Base-by-base conservation (phyloP, 805 yeast genomes). In the Millerago galiae region DNA sequence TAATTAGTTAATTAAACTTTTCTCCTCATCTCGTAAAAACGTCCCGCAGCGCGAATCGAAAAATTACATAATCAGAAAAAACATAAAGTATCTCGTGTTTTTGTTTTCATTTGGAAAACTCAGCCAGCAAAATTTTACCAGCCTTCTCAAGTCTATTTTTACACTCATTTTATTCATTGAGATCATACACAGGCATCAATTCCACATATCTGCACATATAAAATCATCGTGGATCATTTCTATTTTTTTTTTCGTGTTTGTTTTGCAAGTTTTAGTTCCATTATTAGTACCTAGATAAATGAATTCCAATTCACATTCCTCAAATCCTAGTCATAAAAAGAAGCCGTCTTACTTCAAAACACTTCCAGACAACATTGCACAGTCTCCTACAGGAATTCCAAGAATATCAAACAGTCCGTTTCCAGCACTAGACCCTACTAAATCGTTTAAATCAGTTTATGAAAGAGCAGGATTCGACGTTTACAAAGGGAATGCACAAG, bases 381-480 rank as follows among this genome's bases (percentile, higher is more conserved):
- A 46, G 16, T 49, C 58, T 0, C 59, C 60, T 5, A 44, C 54
- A 1, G 60, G 60, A 3, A 47, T 56, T 11, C 26, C 50, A 9
- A 49, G 55, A 45, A 58, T 67, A 41, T 61, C 64, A 24, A 67
- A 65, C 40, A 62, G 68, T n/a, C 67, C 72, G 1, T 85, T 84
- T 51, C 95, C 95, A 2, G 83, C 87, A 0, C 62, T 85, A 46
- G 79, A 77, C 42, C 76, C 83, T 0, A 74, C 74, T 30, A 78
- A 72, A 37, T 64, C 78, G 25, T 81, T 79, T 52, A 71, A 71
- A 51, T 81, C 89, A 2, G 93, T 83, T 2, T 77, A 83, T 60
- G 93, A 85, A 57, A 64, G 93, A 50, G 93, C 93, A 0, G 95
- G 95, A 0, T 85, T 85, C 53, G 93, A 84, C 18, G 75, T 74